These are phyloP conservation scores for Globisporangium camurandrum DNA, from an alignment of 352 stramenopile genomes.

Conservation along the genomic window DNA sequence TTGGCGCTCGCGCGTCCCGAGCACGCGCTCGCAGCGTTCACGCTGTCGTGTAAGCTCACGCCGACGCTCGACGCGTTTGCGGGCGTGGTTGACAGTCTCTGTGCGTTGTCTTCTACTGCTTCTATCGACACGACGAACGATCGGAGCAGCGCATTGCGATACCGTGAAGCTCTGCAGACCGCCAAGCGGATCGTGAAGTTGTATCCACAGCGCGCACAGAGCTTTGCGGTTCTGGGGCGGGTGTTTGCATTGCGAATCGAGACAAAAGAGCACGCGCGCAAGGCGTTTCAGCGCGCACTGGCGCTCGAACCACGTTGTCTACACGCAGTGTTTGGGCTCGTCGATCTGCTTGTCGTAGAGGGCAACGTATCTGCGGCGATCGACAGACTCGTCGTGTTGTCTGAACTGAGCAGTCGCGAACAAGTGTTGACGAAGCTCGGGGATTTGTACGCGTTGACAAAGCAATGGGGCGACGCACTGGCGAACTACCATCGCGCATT, in stretches of 20 bases:
- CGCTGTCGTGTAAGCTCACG: conserved; percentile 47
- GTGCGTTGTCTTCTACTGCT: too few relatives aligned
- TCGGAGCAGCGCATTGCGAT: conserved; percentile 48
- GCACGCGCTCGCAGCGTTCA: conserved; percentile 56
- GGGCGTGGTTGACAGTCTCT: conserved; percentile 70
- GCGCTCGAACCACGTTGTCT: conserved; percentile 54
- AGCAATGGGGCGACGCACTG: conserved; percentile 58
- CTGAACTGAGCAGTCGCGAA: conserved; percentile 43
- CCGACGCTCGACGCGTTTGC: conserved; percentile 61
- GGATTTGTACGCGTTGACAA: conserved; percentile 61
- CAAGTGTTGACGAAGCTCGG: conserved; percentile 74
- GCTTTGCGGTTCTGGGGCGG: conserved; percentile 63
- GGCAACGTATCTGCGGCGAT: conserved; percentile 45
- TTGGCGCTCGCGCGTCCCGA: conserved; percentile 57
- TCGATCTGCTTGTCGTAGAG: conserved; percentile 57
- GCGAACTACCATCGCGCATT: conserved; percentile 62
- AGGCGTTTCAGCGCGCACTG: conserved; percentile 55
- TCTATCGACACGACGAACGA: too few relatives aligned
- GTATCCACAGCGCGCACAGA: conserved; percentile 61
- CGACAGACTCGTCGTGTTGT: conserved; percentile 38
- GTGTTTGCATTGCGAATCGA: conserved; percentile 66
- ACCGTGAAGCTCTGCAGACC: conserved; percentile 64
- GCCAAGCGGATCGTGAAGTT: conserved; percentile 64
- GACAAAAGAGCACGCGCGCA: conserved; percentile 43
- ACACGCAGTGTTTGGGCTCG: conserved; percentile 54